Conservation (phyloP, 805 yeast species). For the Saturnispora gosingensis region DNA sequence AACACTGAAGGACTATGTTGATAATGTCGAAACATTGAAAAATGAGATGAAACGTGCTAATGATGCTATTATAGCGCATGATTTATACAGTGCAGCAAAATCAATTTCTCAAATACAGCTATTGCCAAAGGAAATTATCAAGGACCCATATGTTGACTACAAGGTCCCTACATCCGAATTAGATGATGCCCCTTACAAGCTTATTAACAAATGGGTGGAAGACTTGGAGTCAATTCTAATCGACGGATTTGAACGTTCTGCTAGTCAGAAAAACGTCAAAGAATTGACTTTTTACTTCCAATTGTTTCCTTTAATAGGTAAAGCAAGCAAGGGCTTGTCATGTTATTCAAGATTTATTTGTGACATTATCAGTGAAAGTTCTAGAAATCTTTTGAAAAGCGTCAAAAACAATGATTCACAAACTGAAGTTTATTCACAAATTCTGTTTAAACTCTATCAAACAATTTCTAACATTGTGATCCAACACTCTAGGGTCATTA, state of each 20-base stretch:
- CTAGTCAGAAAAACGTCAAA: conserved; percentile 54
- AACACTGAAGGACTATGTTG: conserved; percentile 54
- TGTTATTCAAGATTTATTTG: conserved; percentile 84
- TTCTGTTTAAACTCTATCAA: conserved; percentile 64
- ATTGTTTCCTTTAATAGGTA: conserved; percentile 77
- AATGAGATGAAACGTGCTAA: conserved; percentile 54
- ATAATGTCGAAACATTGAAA: conserved; percentile 56
- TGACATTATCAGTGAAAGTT: conserved; percentile 70
- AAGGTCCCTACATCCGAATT: conserved; percentile 82
- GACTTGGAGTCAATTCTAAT: conserved; percentile 50
- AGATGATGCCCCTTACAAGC: conserved; percentile 63
- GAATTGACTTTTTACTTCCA: conserved; percentile 72
- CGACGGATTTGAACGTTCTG: conserved; percentile 60
- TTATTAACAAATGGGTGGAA: conserved; percentile 49
- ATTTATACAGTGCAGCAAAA: conserved; percentile 73
- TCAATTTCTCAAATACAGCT: conserved; percentile 45
- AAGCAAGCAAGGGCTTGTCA: conserved; percentile 59
- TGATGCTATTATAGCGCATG: conserved; percentile 55
- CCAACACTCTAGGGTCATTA: conserved; percentile 78
- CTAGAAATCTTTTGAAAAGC: conserved; percentile 53
- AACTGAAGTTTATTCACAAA: conserved; percentile 49
- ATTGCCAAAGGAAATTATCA: conserved; percentile 44
- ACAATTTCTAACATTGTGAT: conserved; percentile 74
- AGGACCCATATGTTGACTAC: conserved; percentile 63
- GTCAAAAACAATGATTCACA: conserved; percentile 29